Percentiles rank a stretch among this genome's conserved stretches.
phyloP scores from a whole-genome alignment of 116 monocot species.

The Zostera marina region DNA sequence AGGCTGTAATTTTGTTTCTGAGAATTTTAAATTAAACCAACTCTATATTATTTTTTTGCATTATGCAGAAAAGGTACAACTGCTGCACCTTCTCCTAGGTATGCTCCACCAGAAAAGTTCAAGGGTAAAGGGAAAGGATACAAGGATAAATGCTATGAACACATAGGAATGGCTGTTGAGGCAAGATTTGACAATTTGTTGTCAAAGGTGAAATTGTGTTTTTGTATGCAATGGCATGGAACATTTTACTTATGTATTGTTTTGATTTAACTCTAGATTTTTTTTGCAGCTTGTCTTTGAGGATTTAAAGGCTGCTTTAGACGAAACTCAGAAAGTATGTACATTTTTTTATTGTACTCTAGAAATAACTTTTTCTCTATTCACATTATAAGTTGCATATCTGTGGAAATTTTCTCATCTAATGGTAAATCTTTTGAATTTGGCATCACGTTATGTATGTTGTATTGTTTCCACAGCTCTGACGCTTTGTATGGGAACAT shows the following conservation, averaged over 20 bases:
- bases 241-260: neutral
- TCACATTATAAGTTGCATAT: neutral
- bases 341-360: neutral
- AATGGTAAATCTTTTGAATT: neutral
- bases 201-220: conserved; percentile 34
- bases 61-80: conserved; percentile 50
- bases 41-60: neutral
- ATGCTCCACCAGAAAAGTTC: conserved; percentile 36
- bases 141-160: conserved; percentile 98
- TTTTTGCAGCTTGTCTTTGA: conserved; percentile 56
- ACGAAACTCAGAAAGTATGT: conserved; percentile 75
- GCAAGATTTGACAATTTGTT: conserved; percentile 75
- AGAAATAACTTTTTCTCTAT: neutral
- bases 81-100: conserved; percentile 37
- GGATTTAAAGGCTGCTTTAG: conserved; percentile 92
- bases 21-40: neutral
- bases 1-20: neutral
- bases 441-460: neutral
- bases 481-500: too few species aligned
- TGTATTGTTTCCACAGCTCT: too few species aligned
- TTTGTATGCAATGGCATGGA: neutral
- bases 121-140: conserved; percentile 75
- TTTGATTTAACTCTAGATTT: neutral
- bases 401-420: neutral
- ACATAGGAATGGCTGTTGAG: conserved; percentile 78